phyloP scores from a whole-genome alignment of 2,329 filamentous ascomycete species.

The Cadophora malorum region DNA sequence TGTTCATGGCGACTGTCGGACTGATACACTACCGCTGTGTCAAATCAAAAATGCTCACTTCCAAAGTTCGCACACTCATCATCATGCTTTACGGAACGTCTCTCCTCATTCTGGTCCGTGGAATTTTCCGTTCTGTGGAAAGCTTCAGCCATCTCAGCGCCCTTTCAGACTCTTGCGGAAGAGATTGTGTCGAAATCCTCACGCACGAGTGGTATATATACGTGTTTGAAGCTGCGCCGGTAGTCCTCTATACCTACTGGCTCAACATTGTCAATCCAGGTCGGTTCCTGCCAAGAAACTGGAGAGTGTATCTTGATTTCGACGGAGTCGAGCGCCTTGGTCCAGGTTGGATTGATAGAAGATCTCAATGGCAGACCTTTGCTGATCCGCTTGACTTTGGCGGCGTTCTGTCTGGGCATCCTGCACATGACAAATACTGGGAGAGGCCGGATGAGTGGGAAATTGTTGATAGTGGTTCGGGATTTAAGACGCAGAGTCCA shows the following conservation, averaged over 20 bases:
- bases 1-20: constrained; percentile 33
- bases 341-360: constrained; percentile 21
- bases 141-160: constrained; percentile 42
- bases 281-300: constrained; percentile 40
- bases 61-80: constrained; percentile 45
- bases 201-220: background rate
- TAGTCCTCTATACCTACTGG: constrained; percentile 47
- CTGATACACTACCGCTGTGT: constrained; percentile 42
- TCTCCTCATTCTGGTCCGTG: constrained; percentile 45
- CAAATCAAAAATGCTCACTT: constrained; percentile 38
- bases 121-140: constrained; percentile 48
- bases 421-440: background rate
- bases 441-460: background rate
- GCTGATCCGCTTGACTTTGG: background rate
- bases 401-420: background rate
- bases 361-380: background rate
- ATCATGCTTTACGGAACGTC: constrained; percentile 47
- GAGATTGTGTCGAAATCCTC: constrained; percentile 35
- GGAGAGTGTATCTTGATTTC: constrained; percentile 22
- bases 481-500: background rate
- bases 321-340: constrained; percentile 23
- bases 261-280: constrained; percentile 47
- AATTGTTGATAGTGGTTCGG: background rate
- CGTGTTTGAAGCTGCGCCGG: constrained; percentile 47
- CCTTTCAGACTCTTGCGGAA: constrained; percentile 20